Conservation (phyloP, 129 eudicot genomes). For the Dittrichia graveolens region DNA sequence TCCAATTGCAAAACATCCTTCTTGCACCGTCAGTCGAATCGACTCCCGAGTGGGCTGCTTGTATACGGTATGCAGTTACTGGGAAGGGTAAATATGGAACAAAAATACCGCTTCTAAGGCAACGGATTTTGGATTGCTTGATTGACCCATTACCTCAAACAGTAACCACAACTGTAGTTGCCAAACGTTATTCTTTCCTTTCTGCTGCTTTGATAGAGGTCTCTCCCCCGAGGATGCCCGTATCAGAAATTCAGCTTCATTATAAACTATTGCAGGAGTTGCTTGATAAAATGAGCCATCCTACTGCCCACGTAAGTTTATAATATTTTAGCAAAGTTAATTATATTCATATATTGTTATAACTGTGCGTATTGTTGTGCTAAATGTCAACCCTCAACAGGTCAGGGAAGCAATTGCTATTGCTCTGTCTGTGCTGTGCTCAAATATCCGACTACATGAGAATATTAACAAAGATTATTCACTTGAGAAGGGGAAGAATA, state of each 20-base stretch:
- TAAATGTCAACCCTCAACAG: slow-evolving; percentile 48
- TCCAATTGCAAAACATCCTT: slow-evolving; percentile 66
- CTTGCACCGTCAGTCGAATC: slow-evolving; percentile 92
- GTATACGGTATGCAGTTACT: slow-evolving; percentile 91
- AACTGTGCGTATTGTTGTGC: slow-evolving; percentile 3
- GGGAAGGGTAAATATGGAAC: slow-evolving; percentile 94
- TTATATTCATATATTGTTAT: not conserved
- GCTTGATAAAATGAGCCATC: slow-evolving; percentile 80
- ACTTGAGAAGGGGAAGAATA: slow-evolving; percentile 32
- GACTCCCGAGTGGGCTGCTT: slow-evolving; percentile 92
- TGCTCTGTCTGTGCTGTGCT: slow-evolving; percentile 85
- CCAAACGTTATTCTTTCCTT: slow-evolving; percentile 85
- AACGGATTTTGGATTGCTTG: slow-evolving; percentile 67
- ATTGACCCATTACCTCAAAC: slow-evolving; percentile 74
- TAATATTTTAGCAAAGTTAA: not conserved
- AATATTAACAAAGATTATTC: slow-evolving; percentile 35
- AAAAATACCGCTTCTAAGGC: slow-evolving; percentile 79
- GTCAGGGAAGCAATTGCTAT: slow-evolving; percentile 96
- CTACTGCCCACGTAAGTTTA: slow-evolving; percentile 84
- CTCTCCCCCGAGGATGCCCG: slow-evolving; percentile 77
- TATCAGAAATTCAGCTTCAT: slow-evolving; percentile 68
- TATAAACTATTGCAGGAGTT: slow-evolving; percentile 70
- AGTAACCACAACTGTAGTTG: slow-evolving; percentile 80
- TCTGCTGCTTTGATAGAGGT: slow-evolving; percentile 88
- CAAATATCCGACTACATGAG: slow-evolving; percentile 77